A percentile compares a stretch with the other conserved stretches of the same genome.
Conservation (phyloP, 768 basidiomycete species). For the Amanita subjunquillea region DNA sequence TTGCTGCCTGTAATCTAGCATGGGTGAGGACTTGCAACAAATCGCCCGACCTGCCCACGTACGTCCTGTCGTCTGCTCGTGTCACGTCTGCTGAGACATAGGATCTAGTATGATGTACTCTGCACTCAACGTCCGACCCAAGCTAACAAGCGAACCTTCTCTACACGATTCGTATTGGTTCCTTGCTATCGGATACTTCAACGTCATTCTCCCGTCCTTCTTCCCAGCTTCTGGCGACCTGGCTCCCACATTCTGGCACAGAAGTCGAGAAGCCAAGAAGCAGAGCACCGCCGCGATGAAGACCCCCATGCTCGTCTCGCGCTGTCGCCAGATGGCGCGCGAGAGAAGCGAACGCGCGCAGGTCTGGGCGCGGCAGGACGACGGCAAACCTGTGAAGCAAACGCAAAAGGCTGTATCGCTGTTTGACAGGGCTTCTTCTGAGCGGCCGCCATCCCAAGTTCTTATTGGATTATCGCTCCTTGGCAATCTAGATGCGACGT, state of each 20-base stretch:
- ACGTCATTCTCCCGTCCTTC: slow-evolving; percentile 70
- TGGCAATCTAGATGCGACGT: slow-evolving; percentile 79
- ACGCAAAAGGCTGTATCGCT: slow-evolving; percentile 11
- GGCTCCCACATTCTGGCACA: slow-evolving; percentile 56
- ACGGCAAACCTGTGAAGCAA: slow-evolving; percentile 29
- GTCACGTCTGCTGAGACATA: background rate
- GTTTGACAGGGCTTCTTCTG: background rate
- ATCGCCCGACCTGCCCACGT: slow-evolving; percentile 43
- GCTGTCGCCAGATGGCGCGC: slow-evolving; percentile 54
- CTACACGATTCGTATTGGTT: slow-evolving; percentile 66
- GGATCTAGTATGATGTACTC: slow-evolving; percentile 69
- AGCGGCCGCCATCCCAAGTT: slow-evolving; percentile 43
- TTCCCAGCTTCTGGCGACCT: slow-evolving; percentile 35
- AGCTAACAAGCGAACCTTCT: slow-evolving; percentile 31
- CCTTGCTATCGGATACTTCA: slow-evolving; percentile 75
- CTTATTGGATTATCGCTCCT: slow-evolving; percentile 73
- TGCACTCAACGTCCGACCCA: slow-evolving; percentile 68
- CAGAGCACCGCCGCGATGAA: slow-evolving; percentile 63
- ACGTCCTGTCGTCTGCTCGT: slow-evolving; percentile 11
- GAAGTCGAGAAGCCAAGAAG: slow-evolving; percentile 54
- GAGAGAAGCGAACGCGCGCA: slow-evolving; percentile 53
- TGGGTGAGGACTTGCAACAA: slow-evolving; percentile 46
- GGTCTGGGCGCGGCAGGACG: slow-evolving; percentile 68
- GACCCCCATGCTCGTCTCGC: slow-evolving; percentile 47
- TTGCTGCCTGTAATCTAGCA: slow-evolving; percentile 67